Base-by-base conservation (phyloP, 148 eudicot genomes). In the Pharnaceum exiguum region DNA sequence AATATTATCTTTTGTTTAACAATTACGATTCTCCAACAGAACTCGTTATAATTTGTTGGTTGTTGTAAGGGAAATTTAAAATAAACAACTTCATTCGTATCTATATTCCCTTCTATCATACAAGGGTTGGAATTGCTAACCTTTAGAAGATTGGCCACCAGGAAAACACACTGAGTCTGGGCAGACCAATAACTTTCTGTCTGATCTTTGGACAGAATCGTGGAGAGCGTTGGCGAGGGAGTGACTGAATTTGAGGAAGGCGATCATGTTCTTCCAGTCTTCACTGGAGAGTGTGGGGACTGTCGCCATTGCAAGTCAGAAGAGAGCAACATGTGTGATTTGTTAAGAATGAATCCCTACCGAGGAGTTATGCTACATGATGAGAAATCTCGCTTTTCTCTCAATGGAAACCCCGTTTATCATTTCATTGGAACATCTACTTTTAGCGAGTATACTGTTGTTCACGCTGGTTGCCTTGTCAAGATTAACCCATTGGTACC, bases 361-460 rank as follows among this genome's bases (percentile, higher is more conserved):
- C 73, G 89, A 46, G 79, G 79, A 39, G 78, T 74, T 77, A 78
- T 79, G 89, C 85, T 75, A 24, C 79, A 94, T 63, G 89, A 89
- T 18, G 80, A 71, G 44, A 84, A 87, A 15, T 79, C 87, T 72
- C 75, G 95, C 53, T 94, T 94, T 68, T 83, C 82, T 0, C 81
- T 83, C 69, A 82, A 89, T 0, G 99, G 96, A 15, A 78, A 94
- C 55, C 65, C 76, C 16, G 22, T 94, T 51, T 76, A 78, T 66
- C 96, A 94, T 73, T 74, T 75, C 62, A 6, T 94, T 22, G 55
- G 42, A 11, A 73, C 86, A 42, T 94, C 99, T 5, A 94, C 87
- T 69, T 94, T 89, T 63, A 74, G 74, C 7, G 83, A 94, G 58
- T 94, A 82, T 53, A 94, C 99, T 0, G 99, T 94, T 25, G 77